phyloP scores from a whole-genome alignment of 768 basidiomycete species.

The Amanita phalloides region DNA sequence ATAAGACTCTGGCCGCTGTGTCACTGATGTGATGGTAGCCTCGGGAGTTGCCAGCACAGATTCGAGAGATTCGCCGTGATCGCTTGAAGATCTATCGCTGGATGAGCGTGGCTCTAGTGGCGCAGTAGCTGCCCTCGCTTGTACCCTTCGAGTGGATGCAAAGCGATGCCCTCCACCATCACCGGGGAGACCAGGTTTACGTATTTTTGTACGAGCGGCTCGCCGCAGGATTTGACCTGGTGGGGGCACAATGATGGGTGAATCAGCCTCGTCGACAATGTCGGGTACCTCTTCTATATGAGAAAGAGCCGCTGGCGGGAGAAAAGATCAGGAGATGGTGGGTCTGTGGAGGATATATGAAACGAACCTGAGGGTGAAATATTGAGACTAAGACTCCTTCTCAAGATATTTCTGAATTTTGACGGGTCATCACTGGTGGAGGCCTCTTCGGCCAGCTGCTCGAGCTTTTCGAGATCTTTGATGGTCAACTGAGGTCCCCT shows the following conservation, averaged over 20 bases:
- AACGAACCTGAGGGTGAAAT: constrained; percentile 75
- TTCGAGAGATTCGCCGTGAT: constrained; percentile 48
- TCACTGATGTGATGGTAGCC: constrained; percentile 30
- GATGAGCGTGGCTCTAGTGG: constrained; percentile 44
- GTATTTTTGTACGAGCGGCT: constrained; percentile 89
- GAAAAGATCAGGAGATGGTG: constrained; percentile 10
- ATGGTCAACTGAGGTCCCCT: constrained; percentile 84
- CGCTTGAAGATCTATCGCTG: constrained; percentile 62
- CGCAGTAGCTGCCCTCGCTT: constrained; percentile 17
- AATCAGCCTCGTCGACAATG: constrained; percentile 72
- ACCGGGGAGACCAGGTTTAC: constrained; percentile 67
- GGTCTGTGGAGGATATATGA: constrained; percentile 7
- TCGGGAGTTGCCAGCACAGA: constrained; percentile 20
- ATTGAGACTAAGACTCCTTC: constrained; percentile 84
- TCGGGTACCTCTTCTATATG: constrained; percentile 59
- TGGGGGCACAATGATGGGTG: constrained; percentile 84
- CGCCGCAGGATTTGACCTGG: constrained; percentile 87
- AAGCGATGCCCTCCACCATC: constrained; percentile 84
- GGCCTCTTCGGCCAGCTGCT: constrained; percentile 87
- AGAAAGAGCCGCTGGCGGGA: constrained; percentile 40
- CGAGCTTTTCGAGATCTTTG: constrained; percentile 87
- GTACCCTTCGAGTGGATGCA: constrained; percentile 33
- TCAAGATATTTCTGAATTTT: constrained; percentile 65
- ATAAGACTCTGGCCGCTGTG: constrained; percentile 56
- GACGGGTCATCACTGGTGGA: constrained; percentile 74